Evolutionary conservation across 164 flowering plant genomes (phyloP).

Genomic region (Vitis riparia): DNA sequence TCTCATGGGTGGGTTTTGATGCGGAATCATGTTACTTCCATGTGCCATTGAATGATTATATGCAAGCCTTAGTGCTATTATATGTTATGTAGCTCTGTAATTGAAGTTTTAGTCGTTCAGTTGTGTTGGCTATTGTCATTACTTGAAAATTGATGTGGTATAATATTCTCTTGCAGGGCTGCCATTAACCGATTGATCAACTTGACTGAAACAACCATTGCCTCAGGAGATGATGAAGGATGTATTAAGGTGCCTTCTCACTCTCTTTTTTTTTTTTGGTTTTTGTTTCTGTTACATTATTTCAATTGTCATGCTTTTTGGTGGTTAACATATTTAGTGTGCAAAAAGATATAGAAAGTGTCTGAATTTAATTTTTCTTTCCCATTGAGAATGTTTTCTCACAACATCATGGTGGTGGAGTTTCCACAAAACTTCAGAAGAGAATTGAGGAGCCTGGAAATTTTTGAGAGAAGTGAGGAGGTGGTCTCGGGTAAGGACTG

Average conservation of each 20-base stretch:
- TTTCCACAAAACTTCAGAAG: no score
- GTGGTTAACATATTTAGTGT: no score
- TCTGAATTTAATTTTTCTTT: no score
- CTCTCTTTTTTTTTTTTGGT: background rate
- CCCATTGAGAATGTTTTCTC: no score
- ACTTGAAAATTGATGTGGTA: background rate
- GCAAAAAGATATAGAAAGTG: no score
- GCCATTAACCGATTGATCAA: slow-evolving; percentile 70
- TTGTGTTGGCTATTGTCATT: background rate
- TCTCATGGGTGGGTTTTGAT: slow-evolving; percentile 64
- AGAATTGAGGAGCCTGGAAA: no score
- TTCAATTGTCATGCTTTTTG: background rate
- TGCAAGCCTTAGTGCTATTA: background rate
- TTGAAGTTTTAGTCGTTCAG: background rate
- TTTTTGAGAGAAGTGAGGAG: no score
- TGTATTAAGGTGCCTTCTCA: slow-evolving; percentile 66
- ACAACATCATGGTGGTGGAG: no score
- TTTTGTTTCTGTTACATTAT: background rate
- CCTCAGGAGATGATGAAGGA: slow-evolving; percentile 93
- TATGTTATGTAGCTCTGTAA: background rate
- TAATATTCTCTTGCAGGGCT: slow-evolving; percentile 42
- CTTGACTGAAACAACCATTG: slow-evolving; percentile 77
- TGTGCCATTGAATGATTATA: background rate
- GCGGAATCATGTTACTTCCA: background rate
- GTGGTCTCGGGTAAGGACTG: no score